Evolutionary conservation across 371 early-diverging fungal genomes (phyloP).

Genomic region (Mortierella sp.): DNA sequence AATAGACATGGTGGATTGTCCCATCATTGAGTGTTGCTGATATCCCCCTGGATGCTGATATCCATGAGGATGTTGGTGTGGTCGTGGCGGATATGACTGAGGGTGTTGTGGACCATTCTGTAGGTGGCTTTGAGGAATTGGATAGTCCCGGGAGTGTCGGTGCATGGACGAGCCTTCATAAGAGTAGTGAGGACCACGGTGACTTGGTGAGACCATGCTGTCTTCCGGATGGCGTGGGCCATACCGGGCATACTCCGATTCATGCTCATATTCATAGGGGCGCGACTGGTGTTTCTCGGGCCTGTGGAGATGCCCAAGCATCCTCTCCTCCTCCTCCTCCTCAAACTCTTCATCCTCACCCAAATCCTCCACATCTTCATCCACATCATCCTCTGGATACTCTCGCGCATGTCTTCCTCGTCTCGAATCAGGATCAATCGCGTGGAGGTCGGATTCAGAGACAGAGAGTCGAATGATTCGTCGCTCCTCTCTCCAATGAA

Average conservation of each 20-base stretch:
- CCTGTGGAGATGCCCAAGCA: not conserved
- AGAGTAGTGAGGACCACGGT: slow-evolving; percentile 3
- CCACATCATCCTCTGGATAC: slow-evolving; percentile 7
- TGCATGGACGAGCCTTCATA: slow-evolving; percentile 4
- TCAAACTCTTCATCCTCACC: slow-evolving; percentile 14
- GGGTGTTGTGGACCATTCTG: slow-evolving; percentile 1
- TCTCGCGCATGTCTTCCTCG: not conserved
- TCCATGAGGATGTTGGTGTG: not conserved
- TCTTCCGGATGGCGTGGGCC: not conserved
- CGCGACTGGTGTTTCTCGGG: slow-evolving; percentile 5
- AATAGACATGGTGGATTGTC: not conserved
- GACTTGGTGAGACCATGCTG: not conserved
- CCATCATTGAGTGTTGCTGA: not conserved
- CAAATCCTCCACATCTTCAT: slow-evolving; percentile 12
- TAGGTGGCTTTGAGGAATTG: not conserved
- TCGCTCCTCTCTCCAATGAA: slow-evolving; percentile 15
- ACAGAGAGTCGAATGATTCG: slow-evolving; percentile 22
- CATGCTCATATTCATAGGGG: not conserved
- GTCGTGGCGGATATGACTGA: not conserved
- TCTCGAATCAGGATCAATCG: slow-evolving; percentile 8
- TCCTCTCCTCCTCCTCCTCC: slow-evolving; percentile 14
- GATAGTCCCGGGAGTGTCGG: slow-evolving; percentile 3
- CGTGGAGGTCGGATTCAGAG: slow-evolving; percentile 29
- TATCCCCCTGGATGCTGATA: slow-evolving; percentile 6
- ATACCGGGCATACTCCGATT: slow-evolving; percentile 3